phyloP scores from a whole-genome alignment of 257 asterid genomes.

The Coffea eugenioides region DNA sequence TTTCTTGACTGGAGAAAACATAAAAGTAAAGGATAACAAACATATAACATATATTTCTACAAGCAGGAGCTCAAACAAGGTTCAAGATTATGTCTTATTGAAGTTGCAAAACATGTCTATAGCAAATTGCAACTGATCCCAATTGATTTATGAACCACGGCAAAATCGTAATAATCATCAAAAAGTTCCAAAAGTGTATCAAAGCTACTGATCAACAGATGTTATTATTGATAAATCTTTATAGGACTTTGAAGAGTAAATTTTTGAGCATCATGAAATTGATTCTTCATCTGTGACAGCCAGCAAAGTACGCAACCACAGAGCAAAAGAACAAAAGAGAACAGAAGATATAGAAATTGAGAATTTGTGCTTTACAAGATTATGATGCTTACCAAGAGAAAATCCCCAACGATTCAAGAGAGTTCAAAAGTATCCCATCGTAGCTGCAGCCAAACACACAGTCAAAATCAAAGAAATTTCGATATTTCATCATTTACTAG shows the following conservation, averaged over 20 bases:
- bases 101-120: neutral
- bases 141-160: neutral
- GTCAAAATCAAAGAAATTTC: neutral
- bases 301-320: neutral
- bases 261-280: neutral
- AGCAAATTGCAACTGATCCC: neutral
- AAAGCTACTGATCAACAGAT: neutral
- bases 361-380: neutral
- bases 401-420: constrained; percentile 60
- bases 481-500: neutral
- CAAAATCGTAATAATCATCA: neutral
- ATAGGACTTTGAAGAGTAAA: neutral
- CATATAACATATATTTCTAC: neutral
- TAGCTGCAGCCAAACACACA: constrained; percentile 56
- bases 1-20: neutral
- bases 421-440: constrained; percentile 76
- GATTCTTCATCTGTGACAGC: neutral
- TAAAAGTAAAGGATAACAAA: neutral
- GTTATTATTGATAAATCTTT: neutral
- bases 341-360: neutral
- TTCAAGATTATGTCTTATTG: neutral
- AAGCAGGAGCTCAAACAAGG: neutral
- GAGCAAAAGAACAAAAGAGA: neutral
- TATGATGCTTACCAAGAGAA: constrained; percentile 57
- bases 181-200: neutral